Conservation (phyloP, 345 rosid species). For the Abelmoschus esculentus region DNA sequence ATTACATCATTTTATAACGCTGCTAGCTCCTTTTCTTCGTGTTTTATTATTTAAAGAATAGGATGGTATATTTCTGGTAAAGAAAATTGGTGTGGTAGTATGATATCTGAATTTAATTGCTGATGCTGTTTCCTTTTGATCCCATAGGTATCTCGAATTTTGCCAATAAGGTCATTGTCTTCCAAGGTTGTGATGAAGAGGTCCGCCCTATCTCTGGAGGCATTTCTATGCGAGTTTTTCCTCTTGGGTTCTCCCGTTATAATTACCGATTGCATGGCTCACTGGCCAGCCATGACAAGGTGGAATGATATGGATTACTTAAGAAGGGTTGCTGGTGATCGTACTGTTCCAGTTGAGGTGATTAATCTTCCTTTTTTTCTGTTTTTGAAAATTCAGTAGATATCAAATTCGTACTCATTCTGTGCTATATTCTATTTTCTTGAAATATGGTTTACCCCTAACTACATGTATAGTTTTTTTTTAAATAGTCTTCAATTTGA, state of each 20-base stretch:
- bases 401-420: background rate
- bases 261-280: slow-evolving; percentile 78
- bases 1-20: background rate
- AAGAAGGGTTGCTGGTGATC: slow-evolving; percentile 64
- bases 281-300: slow-evolving; percentile 87
- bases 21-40: background rate
- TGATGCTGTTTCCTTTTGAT: slow-evolving; percentile 3
- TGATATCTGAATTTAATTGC: background rate
- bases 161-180: slow-evolving; percentile 63
- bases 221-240: slow-evolving; percentile 63
- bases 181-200: slow-evolving; percentile 60
- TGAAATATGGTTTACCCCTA: background rate
- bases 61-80: background rate
- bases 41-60: background rate
- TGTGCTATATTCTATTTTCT: background rate
- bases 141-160: slow-evolving; percentile 45
- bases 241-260: slow-evolving; percentile 68
- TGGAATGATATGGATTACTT: slow-evolving; percentile 88
- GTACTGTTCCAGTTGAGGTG: slow-evolving; percentile 98
- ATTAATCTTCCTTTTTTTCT: slow-evolving; percentile 21
- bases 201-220: slow-evolving; percentile 72
- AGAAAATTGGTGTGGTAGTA: background rate
- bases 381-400: slow-evolving; percentile 5
- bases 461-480: background rate
- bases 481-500: background rate